A percentile compares a stretch with the other conserved stretches of the same genome.
phyloP scores from a whole-genome alignment of 257 asterid species.

The Verbena officinalis region DNA sequence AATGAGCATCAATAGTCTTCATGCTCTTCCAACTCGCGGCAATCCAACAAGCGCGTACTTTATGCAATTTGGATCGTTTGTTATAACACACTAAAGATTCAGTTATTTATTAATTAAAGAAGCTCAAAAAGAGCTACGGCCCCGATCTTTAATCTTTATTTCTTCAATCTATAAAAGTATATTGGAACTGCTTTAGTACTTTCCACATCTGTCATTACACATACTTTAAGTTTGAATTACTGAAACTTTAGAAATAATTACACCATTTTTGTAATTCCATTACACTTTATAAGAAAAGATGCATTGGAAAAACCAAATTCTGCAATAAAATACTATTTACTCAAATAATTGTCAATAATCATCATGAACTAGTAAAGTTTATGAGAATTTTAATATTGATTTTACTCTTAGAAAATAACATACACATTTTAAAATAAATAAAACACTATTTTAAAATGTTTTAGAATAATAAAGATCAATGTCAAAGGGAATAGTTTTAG shows the following conservation, averaged over 20 bases:
- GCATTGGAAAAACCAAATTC: not conserved
- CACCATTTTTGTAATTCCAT: not conserved
- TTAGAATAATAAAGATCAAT: not conserved
- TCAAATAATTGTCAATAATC: no score
- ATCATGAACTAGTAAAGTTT: no score
- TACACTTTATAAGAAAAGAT: not conserved
- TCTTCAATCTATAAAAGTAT: constrained; percentile 4
- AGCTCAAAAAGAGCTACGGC: constrained; percentile 4
- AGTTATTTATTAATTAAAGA: not conserved
- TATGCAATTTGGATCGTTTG: no score
- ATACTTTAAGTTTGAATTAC: constrained; percentile 22
- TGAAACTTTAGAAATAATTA: not conserved
- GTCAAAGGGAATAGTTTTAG: not conserved
- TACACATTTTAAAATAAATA: no score
- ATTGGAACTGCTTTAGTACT: constrained; percentile 23
- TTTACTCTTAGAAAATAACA: no score
- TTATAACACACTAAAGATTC: no score
- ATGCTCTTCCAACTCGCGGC: no score
- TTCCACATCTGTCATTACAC: not conserved
- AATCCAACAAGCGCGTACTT: no score
- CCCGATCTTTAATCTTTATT: not conserved
- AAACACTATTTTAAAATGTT: no score
- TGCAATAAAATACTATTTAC: no score
- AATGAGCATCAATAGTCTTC: no score
- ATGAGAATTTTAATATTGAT: no score